These are phyloP conservation scores for Pseudogymnoascus sp. DNA, from an alignment of 2,329 filamentous ascomycete species.

Conservation along the genomic window DNA sequence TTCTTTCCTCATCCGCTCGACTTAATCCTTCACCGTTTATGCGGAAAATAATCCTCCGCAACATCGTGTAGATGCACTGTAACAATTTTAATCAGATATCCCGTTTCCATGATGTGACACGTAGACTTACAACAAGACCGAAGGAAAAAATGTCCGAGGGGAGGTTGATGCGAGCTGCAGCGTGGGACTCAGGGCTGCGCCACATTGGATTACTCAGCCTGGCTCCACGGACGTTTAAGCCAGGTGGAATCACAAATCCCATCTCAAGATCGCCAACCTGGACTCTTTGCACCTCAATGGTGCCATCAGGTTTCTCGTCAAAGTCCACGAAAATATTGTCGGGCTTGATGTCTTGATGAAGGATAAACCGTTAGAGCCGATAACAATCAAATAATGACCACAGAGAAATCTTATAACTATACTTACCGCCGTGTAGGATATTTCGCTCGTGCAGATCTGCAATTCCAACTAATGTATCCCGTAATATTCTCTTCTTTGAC, in stretches of 20 bases:
- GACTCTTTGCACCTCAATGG: constrained; percentile 25
- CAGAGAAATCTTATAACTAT: neutral
- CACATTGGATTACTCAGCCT: constrained; percentile 36
- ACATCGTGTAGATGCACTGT: constrained; percentile 38
- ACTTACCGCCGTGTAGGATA: constrained; percentile 30
- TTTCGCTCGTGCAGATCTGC: constrained; percentile 31
- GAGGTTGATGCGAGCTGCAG: constrained; percentile 30
- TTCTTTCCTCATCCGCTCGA: constrained; percentile 23
- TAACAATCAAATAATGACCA: neutral
- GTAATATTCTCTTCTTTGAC: constrained; percentile 35
- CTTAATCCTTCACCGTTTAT: constrained; percentile 15
- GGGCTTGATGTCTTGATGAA: constrained; percentile 33
- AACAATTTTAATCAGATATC: neutral
- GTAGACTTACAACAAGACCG: constrained; percentile 32
- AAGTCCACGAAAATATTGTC: constrained; percentile 38
- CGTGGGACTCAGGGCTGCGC: constrained; percentile 38
- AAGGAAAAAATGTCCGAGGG: constrained; percentile 38
- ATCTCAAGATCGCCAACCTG: constrained; percentile 36
- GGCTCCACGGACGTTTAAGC: constrained; percentile 29
- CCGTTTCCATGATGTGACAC: neutral
- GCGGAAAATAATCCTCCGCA: constrained; percentile 34
- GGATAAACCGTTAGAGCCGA: neutral
- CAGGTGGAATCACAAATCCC: constrained; percentile 31
- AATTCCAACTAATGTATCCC: constrained; percentile 33
- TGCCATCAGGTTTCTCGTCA: constrained; percentile 12